Evolutionary conservation across 441 rosid species (phyloP), one percentile per base, ranked within the genome.

Genomic region (Pelargonium cotyledonis): DNA sequence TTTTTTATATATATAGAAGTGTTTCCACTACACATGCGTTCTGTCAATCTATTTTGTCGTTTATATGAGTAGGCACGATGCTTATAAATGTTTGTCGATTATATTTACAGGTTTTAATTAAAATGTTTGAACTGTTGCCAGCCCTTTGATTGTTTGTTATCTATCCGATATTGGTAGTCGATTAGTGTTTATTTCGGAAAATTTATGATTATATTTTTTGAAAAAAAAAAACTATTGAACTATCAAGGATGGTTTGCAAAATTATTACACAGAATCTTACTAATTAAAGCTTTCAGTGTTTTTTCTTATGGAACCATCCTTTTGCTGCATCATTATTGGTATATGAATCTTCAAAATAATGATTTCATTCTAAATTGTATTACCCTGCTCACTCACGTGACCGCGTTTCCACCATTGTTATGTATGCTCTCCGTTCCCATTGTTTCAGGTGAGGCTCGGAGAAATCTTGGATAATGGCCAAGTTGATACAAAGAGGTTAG

Each of bases 371-470:
- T 53, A 3, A 51, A 14, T 51, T 51, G 16, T 14, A 0, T n/a
- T 15, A 0, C 58, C 16, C 16, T 15, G 58, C 58, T 12, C n/a
- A 15, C 58, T 51, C 16, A 49, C 16, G 57, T 15, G 8, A n/a
- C 58, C 19, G 0, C 58, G 0, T 51, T 40, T 51, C 58, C 16
- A 51, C 58, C 58, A 51, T 5, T 6, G 58, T 51, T n/a, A 51
- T 51, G 5, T 51, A 0, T 14, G 58, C 16, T n/a, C 16, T n/a
- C 21, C 16, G 8, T 0, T 53, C 21, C 10, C 43, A 40, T 40
- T 55, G 23, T 63, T 65, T 58, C 75, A 88, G 96, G 90, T 85
- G 68, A 82, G 91, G 79, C 83, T 85, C 29, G 91, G 85, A 78
- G 84, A 84, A 70, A 72, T 88, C 65, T 72, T 69, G 31, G 87